A percentile compares a stretch with the other conserved stretches of the same genome.
Conservation (phyloP, 148 eudicot species). For the Simmondsia chinensis region DNA sequence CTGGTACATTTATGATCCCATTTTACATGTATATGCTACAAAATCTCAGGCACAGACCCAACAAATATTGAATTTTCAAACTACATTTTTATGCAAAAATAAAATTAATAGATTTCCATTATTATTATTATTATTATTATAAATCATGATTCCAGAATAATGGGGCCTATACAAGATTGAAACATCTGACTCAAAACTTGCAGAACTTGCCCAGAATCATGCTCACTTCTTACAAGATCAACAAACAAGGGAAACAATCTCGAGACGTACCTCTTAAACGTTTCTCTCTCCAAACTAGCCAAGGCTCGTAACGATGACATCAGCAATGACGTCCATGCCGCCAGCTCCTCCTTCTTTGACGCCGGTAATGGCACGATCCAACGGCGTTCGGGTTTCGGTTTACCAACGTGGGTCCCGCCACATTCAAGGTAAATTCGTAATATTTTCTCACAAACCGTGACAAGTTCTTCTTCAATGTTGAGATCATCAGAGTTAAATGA, state of each 20-base stretch:
- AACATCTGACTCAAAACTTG: constrained; percentile 38
- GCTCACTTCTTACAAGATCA: constrained; percentile 66
- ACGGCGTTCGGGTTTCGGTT: constrained; percentile 22
- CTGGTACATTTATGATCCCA: no score
- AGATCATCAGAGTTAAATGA: constrained; percentile 36
- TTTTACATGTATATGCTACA: no score
- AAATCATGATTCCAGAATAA: constrained; percentile 25
- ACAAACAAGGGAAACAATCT: constrained; percentile 65
- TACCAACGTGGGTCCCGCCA: constrained; percentile 28
- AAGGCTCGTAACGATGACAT: constrained; percentile 51
- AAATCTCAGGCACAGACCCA: no score
- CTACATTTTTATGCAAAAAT: no score
- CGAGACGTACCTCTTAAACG: constrained; percentile 43
- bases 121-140: no score
- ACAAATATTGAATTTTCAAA: no score
- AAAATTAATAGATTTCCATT: no score
- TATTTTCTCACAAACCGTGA: constrained; percentile 56
- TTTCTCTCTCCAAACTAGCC: constrained; percentile 34
- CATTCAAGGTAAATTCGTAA: constrained; percentile 68
- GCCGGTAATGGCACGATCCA: constrained; percentile 82
- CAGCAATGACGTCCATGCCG: constrained; percentile 67
- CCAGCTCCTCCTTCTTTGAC: constrained; percentile 74
- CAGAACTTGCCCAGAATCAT: constrained; percentile 49
- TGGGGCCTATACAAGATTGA: constrained; percentile 52
- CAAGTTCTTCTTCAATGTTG: constrained; percentile 42